phyloP scores from a whole-genome alignment of 495 filamentous ascomycete species.

The Neurospora discreta region DNA sequence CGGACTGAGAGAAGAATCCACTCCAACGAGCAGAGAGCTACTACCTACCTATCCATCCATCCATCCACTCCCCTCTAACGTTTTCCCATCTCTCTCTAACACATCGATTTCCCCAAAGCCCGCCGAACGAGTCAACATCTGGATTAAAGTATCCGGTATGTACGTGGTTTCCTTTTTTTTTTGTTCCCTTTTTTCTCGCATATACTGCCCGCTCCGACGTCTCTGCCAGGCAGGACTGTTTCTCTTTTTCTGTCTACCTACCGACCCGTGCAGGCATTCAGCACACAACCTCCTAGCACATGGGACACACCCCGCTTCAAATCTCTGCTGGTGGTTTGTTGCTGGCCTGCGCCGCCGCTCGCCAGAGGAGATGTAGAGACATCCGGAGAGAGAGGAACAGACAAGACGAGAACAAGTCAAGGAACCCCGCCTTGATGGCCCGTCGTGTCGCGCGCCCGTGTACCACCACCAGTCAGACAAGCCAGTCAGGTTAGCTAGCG shows the following conservation, averaged over 20 bases:
- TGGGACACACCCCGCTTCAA: not conserved
- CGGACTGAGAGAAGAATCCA: not conserved
- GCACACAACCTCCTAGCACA: not conserved
- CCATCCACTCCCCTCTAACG: not conserved
- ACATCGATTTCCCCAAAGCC: not conserved
- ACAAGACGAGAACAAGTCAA: not conserved
- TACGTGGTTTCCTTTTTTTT: not conserved
- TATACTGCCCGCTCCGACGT: not conserved
- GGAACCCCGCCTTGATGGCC: not conserved
- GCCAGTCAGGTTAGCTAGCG: not conserved
- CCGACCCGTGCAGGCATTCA: not conserved
- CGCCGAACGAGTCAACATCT: not conserved
- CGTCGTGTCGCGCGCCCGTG: not conserved
- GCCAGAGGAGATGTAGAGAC: not conserved
- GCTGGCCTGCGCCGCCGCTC: not conserved
- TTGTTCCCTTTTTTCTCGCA: not conserved
- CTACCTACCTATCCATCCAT: not conserved
- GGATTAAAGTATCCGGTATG: not conserved
- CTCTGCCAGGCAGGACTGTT: conserved; percentile 3
- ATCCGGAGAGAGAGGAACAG: not conserved
- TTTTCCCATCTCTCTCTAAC: not conserved
- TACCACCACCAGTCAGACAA: not conserved
- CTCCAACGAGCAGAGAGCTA: not conserved
- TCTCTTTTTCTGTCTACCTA: conserved; percentile 9
- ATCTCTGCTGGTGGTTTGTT: not conserved